A percentile compares a stretch with the other conserved stretches of the same genome.
Evolutionary conservation across 768 basidiomycete species (phyloP).

Genomic region (Tylopilus plumbeoviolaceoides): DNA sequence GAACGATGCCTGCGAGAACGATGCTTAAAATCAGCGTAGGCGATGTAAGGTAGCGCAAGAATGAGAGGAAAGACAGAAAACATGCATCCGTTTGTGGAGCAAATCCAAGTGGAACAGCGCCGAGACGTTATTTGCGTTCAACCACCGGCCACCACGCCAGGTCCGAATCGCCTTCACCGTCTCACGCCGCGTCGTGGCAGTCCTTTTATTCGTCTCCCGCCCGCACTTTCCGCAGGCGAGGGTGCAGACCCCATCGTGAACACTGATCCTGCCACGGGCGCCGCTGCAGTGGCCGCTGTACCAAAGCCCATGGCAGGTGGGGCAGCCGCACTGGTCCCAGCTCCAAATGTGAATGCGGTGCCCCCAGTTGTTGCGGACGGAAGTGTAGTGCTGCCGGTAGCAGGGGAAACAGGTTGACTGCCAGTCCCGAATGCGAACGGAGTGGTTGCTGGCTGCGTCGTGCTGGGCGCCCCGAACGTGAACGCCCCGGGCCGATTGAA

Average conservation of each 20-base stretch:
- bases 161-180: constrained; percentile 16
- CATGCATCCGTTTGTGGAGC: constrained; percentile 12
- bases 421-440: constrained; percentile 49
- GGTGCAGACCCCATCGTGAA: constrained; percentile 64
- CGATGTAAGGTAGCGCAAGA: constrained; percentile 19
- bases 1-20: constrained; percentile 5
- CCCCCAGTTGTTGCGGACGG: constrained; percentile 26
- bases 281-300: constrained; percentile 32
- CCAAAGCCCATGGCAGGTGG: constrained; percentile 40
- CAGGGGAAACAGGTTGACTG: constrained; percentile 59
- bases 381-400: constrained; percentile 34
- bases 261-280: constrained; percentile 31
- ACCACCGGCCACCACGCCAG: constrained; percentile 12
- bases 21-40: constrained; percentile 26
- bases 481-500: constrained; percentile 48
- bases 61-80: not conserved
- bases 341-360: constrained; percentile 38
- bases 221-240: constrained; percentile 33
- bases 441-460: constrained; percentile 31
- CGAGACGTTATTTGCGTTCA: constrained; percentile 5
- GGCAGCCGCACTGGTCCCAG: constrained; percentile 29
- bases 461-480: constrained; percentile 40
- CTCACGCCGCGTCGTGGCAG: constrained; percentile 43
- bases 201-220: constrained; percentile 48
- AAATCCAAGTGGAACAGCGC: constrained; percentile 3